Evolutionary conservation across 176 grass and related monocot genomes (phyloP).

Genomic region (Ananas comosus): DNA sequence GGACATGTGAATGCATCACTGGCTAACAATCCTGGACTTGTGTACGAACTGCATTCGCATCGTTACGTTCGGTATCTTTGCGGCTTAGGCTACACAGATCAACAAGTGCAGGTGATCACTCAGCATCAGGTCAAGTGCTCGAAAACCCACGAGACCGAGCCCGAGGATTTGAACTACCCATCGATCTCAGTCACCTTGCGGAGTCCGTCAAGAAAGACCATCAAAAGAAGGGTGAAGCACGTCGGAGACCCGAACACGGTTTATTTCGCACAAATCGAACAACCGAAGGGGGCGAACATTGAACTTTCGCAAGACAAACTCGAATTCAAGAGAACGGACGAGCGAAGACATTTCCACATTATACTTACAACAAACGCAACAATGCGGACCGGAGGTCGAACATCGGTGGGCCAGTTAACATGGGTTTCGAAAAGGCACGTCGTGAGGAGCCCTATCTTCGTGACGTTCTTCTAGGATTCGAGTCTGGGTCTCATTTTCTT

Average conservation of each 20-base stretch:
- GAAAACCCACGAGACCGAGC: background rate
- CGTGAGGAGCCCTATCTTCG: background rate
- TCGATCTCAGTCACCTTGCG: background rate
- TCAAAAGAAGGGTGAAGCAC: constrained; percentile 3
- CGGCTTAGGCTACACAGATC: constrained; percentile 6
- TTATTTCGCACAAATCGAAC: constrained; percentile 6
- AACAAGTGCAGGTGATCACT: background rate
- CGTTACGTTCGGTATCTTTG: background rate
- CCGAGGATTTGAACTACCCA: background rate
- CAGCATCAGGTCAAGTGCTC: constrained; percentile 1
- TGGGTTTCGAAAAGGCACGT: background rate
- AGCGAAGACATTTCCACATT: constrained; percentile 1
- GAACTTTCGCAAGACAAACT: constrained; percentile 3
- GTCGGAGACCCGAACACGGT: background rate
- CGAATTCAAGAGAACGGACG: background rate
- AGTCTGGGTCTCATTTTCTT: background rate
- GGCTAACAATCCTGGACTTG: background rate
- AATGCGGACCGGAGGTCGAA: background rate
- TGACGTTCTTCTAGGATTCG: background rate
- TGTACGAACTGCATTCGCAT: background rate
- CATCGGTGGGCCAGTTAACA: background rate
- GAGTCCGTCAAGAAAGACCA: background rate
- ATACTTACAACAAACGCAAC: background rate
- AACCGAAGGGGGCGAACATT: background rate
- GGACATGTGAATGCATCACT: background rate